Evolutionary conservation across 2,329 filamentous ascomycete species (phyloP).

Genomic region (Tolypocladium capitatum): DNA sequence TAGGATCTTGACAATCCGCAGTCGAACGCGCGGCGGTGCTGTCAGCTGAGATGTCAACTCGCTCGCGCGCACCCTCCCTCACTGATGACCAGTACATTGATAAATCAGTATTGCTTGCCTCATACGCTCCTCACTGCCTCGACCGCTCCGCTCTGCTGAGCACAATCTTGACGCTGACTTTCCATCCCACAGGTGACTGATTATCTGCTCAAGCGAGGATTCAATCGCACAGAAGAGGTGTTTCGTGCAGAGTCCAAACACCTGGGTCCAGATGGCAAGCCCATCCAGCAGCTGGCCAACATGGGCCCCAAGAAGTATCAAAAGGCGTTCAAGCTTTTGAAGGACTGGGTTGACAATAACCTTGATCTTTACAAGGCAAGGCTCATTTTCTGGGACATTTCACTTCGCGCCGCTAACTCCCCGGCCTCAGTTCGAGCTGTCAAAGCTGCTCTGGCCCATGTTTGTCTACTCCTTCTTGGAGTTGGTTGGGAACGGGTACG

Average conservation of each 20-base stretch:
- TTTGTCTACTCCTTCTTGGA: conserved; percentile 90
- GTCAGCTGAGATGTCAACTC: neutral
- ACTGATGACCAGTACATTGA: neutral
- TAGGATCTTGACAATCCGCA: neutral
- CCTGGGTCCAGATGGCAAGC: conserved; percentile 67
- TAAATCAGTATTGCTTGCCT: neutral
- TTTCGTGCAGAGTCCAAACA: conserved; percentile 82
- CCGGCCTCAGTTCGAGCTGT: conserved; percentile 59
- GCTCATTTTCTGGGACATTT: neutral
- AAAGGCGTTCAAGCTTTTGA: conserved; percentile 60
- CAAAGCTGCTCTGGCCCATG: conserved; percentile 79
- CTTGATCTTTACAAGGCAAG: conserved; percentile 84
- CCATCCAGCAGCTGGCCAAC: conserved; percentile 56
- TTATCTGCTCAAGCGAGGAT: conserved; percentile 90
- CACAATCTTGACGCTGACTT: neutral
- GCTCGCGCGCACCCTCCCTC: neutral
- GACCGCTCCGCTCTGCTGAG: neutral
- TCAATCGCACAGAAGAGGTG: conserved; percentile 81
- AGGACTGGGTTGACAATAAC: conserved; percentile 78
- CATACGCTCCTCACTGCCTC: neutral
- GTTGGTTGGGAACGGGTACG: conserved; percentile 58
- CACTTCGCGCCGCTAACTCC: neutral
- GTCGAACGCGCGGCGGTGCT: too few relatives aligned
- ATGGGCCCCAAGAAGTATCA: conserved; percentile 64
- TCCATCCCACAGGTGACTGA: conserved; percentile 54